Conservation (phyloP, 169 alveolate species). For the Plasmodium ovale region DNA sequence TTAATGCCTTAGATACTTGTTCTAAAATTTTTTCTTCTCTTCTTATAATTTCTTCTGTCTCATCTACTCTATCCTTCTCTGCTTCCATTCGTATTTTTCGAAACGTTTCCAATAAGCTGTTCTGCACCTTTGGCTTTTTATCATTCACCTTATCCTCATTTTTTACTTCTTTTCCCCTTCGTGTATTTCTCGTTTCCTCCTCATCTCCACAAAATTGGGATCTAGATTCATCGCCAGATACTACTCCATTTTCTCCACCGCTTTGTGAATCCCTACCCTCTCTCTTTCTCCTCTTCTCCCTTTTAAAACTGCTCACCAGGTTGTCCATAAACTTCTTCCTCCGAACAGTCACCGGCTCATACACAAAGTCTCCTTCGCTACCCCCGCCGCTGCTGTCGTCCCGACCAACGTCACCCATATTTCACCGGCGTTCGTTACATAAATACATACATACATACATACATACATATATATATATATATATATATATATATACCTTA, state of each 20-base stretch:
- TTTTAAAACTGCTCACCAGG: constrained; percentile 62
- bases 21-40: constrained; percentile 72
- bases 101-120: constrained; percentile 69
- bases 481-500: constrained; percentile 3
- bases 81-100: constrained; percentile 41
- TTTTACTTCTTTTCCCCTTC: constrained; percentile 2
- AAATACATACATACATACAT: background rate
- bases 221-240: too few species aligned
- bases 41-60: constrained; percentile 58
- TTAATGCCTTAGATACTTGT: constrained; percentile 75
- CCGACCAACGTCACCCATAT: background rate
- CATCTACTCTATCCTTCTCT: constrained; percentile 59
- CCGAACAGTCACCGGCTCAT: constrained; percentile 63
- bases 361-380: constrained; percentile 35
- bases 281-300: constrained; percentile 42
- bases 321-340: constrained; percentile 59
- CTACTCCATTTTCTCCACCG: background rate
- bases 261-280: constrained; percentile 8
- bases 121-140: constrained; percentile 2
- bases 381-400: constrained; percentile 7
- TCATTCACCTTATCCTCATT: background rate
- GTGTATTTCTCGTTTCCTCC: constrained; percentile 11
- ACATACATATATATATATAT: constrained; percentile 5
- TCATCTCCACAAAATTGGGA: too few species aligned
- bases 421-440: constrained; percentile 25